Conservation (phyloP, 2,329 filamentous ascomycete species). For the Botryotinia convoluta region DNA sequence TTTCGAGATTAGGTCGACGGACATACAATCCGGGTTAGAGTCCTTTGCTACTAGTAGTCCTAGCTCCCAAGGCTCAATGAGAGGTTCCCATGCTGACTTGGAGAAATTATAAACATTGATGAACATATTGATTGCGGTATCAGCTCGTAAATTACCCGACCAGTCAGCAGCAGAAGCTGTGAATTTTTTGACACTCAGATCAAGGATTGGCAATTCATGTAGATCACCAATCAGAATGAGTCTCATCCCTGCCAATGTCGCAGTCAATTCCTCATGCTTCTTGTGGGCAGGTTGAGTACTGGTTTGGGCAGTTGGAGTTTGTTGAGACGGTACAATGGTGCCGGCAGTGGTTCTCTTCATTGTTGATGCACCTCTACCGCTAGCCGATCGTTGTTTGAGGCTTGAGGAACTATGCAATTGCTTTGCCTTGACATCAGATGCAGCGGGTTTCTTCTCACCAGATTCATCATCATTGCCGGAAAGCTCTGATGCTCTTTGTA, state of each 20-base stretch:
- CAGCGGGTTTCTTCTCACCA: conserved; percentile 36
- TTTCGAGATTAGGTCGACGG: conserved; percentile 81
- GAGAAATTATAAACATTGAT: conserved; percentile 99
- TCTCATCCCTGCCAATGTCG: conserved; percentile 81
- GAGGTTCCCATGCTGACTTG: conserved; percentile 95
- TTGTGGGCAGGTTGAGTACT: conserved; percentile 43
- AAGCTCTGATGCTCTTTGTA: conserved; percentile 85
- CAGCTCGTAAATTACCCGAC: conserved; percentile 82
- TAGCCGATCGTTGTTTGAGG: conserved; percentile 55
- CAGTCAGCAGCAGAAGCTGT: conserved; percentile 83
- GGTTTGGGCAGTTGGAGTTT: background rate
- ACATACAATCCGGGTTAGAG: conserved; percentile 69
- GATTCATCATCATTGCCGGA: conserved; percentile 62
- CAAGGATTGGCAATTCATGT: conserved; percentile 91
- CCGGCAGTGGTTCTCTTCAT: conserved; percentile 45
- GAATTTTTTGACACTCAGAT: conserved; percentile 90
- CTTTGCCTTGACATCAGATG: conserved; percentile 55
- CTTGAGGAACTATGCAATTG: conserved; percentile 45
- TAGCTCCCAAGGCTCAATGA: conserved; percentile 96
- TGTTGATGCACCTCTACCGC: conserved; percentile 54
- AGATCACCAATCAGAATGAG: conserved; percentile 93
- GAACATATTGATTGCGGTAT: conserved; percentile 89
- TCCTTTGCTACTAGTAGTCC: conserved; percentile 84
- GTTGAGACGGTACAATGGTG: conserved; percentile 33
- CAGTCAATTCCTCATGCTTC: conserved; percentile 73